phyloP scores from a whole-genome alignment of 2,329 filamentous ascomycete genomes.

The Nannizziopsis arthrosporioides region DNA sequence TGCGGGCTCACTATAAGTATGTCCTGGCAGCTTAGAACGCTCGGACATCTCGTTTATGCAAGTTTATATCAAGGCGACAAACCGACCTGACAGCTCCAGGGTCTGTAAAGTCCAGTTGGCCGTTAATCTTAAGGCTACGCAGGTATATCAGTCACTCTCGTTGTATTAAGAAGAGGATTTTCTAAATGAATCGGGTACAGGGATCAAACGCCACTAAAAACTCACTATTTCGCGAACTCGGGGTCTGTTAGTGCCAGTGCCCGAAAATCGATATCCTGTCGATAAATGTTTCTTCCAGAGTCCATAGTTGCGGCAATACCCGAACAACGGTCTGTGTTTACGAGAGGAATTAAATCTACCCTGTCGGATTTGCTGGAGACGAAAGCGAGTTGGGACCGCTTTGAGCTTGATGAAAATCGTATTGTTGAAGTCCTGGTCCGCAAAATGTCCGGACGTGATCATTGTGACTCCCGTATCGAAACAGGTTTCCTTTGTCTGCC shows the following conservation, averaged over 20 bases:
- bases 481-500: too few species aligned
- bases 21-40: background rate
- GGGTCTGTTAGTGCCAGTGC: constrained; percentile 47
- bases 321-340: too few species aligned
- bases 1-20: too few species aligned
- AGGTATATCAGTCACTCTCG: background rate
- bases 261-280: constrained; percentile 50
- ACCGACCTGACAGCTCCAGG: constrained; percentile 60
- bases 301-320: constrained; percentile 20
- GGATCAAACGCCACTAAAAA: background rate
- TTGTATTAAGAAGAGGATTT: background rate
- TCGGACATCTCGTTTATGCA: background rate
- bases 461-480: too few species aligned
- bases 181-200: background rate
- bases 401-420: too few species aligned
- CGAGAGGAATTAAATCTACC: too few species aligned
- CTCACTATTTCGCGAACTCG: constrained; percentile 48
- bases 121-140: constrained; percentile 41
- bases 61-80: background rate
- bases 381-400: too few species aligned
- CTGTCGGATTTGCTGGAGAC: too few species aligned
- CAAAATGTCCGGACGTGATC: too few species aligned
- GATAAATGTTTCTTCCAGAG: constrained; percentile 40
- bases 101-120: constrained; percentile 67
- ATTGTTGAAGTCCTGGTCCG: too few species aligned